A percentile compares a stretch with the other conserved stretches of the same genome.
phyloP scores from a whole-genome alignment of 305 asterid species.

The Rubia balearica region DNA sequence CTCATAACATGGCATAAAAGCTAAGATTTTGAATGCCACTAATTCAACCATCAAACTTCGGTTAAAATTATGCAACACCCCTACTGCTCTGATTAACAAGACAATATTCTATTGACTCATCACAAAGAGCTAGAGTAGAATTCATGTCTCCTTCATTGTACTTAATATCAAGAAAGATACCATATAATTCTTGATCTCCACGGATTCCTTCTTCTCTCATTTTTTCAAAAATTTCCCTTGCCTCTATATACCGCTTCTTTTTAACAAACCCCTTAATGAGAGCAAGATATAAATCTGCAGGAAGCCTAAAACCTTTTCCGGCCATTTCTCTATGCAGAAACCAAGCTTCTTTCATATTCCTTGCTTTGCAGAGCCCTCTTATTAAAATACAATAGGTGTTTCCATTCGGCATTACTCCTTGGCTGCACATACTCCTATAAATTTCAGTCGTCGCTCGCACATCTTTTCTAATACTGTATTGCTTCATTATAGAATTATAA shows the following conservation, averaged over 20 bases:
- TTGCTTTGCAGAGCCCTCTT: slow-evolving; percentile 88
- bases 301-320: slow-evolving; percentile 48
- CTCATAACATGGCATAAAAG: not conserved
- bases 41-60: not conserved
- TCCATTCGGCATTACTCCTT: slow-evolving; percentile 58
- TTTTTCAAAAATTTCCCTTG: slow-evolving; percentile 67
- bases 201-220: slow-evolving; percentile 58
- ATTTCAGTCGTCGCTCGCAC: slow-evolving; percentile 53
- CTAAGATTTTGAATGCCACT: not conserved
- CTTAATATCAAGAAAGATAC: slow-evolving; percentile 64
- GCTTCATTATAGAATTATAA: slow-evolving; percentile 74
- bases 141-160: slow-evolving; percentile 70
- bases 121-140: slow-evolving; percentile 70
- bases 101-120: slow-evolving; percentile 69
- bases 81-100: slow-evolving; percentile 26
- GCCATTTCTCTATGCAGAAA: slow-evolving; percentile 65
- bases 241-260: slow-evolving; percentile 66
- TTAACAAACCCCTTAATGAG: slow-evolving; percentile 77
- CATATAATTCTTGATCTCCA: slow-evolving; percentile 52
- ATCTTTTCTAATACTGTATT: slow-evolving; percentile 62
- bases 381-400: slow-evolving; percentile 63
- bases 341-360: slow-evolving; percentile 99
- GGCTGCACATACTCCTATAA: slow-evolving; percentile 45
- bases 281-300: slow-evolving; percentile 57
- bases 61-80: slow-evolving; percentile 22